phyloP scores from a whole-genome alignment of 352 stramenopile genomes.

The Phytophthora syringae region DNA sequence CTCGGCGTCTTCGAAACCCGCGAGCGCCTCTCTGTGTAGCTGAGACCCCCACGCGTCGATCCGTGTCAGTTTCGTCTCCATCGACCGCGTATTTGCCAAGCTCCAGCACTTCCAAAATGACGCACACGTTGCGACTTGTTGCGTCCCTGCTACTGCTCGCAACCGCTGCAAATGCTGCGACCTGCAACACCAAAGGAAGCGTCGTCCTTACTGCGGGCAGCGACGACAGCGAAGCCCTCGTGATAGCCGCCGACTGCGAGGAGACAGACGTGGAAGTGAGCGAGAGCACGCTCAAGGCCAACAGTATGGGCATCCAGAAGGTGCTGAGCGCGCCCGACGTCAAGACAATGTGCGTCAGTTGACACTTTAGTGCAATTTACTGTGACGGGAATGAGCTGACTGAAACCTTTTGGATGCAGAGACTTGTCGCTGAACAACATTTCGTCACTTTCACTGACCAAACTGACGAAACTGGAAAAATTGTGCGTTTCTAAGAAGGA shows the following conservation, averaged over 20 bases:
- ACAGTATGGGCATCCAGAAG: constrained; percentile 49
- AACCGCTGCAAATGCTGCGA: constrained; percentile 10
- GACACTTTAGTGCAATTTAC: no score
- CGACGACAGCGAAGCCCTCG: constrained; percentile 37
- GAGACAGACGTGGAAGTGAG: constrained; percentile 39
- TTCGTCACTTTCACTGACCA: constrained; percentile 37
- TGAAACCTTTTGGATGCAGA: no score
- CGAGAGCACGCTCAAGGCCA: constrained; percentile 45
- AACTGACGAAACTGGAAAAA: constrained; percentile 43
- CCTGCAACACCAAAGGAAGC: constrained; percentile 44
- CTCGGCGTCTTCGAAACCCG: constrained; percentile 3
- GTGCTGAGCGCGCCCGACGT: constrained; percentile 57
- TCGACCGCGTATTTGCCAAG: neutral
- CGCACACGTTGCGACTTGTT: constrained; percentile 3
- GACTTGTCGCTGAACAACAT: constrained; percentile 64
- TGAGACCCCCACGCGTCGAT: constrained; percentile 12
- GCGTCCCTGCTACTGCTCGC: constrained; percentile 12
- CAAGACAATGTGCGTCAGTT: constrained; percentile 55
- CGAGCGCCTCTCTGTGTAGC: constrained; percentile 15
- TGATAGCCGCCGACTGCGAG: constrained; percentile 45
- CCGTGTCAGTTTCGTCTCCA: neutral
- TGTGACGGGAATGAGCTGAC: no score
- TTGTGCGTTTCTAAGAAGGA: constrained; percentile 33
- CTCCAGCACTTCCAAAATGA: constrained; percentile 1
- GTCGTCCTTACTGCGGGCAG: constrained; percentile 48